Percentiles rank a stretch among this genome's conserved stretches.
Evolutionary conservation across 116 monocot genomes (phyloP).

Genomic region (Zostera marina): DNA sequence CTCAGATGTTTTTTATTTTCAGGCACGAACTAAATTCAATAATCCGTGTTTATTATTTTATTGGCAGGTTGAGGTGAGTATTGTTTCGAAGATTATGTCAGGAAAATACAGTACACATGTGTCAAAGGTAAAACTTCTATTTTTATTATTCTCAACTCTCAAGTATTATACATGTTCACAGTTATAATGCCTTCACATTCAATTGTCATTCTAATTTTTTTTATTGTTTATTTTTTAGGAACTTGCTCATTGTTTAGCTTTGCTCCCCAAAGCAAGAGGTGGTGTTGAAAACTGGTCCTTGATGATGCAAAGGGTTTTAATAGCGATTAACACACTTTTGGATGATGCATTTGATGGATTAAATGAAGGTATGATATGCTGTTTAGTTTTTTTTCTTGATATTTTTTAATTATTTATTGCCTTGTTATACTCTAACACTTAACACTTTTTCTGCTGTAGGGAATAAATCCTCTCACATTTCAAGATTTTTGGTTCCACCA

Average conservation of each 20-base stretch:
- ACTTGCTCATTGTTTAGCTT: slow-evolving; percentile 43
- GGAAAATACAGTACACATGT: slow-evolving; percentile 27
- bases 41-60: not conserved
- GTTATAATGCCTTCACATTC: not conserved
- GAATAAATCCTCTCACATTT: slow-evolving; percentile 24
- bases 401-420: not conserved
- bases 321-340: slow-evolving; percentile 38
- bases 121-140: slow-evolving; percentile 35
- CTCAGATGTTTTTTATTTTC: not conserved
- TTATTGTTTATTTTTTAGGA: slow-evolving; percentile 22
- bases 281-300: slow-evolving; percentile 54
- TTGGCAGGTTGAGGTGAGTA: slow-evolving; percentile 47
- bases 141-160: not conserved
- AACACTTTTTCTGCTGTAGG: slow-evolving; percentile 26
- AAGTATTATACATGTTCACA: not conserved
- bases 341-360: slow-evolving; percentile 58
- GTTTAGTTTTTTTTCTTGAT: not conserved
- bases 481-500: slow-evolving; percentile 51
- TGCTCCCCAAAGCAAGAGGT: slow-evolving; percentile 49
- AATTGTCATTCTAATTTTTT: not conserved
- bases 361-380: slow-evolving; percentile 43
- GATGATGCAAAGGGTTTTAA: slow-evolving; percentile 59
- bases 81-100: slow-evolving; percentile 51
- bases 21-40: not conserved
- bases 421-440: not conserved